Base-by-base conservation (phyloP, 2,329 filamentous ascomycete species). In the Colletotrichum simmondsii region DNA sequence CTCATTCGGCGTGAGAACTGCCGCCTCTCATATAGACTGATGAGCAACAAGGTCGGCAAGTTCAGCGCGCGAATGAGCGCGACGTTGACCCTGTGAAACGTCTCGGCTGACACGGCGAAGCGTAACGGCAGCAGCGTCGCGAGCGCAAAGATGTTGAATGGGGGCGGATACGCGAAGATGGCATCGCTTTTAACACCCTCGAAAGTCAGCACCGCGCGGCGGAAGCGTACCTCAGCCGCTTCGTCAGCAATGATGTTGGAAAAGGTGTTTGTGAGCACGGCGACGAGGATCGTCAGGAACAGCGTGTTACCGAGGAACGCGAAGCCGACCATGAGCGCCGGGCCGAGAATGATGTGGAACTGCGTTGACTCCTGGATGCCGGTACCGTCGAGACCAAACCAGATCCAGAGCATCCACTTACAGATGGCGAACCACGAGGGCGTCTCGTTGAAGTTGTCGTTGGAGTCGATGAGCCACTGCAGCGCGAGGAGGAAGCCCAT, bases 321-420 rank as follows among this genome's bases (percentile, higher is more conserved):
- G 80, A 94, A 94, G 4, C 89, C 87, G 70, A 94, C 88, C 89
- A 94, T 94, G 11, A 94, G 84, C 0, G 89, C 85, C 0, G 92
- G 92, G 0, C 92, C 92, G 3, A 94, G 86, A 28, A 93, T 81
- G 80, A 89, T 85, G 78, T 94, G 92, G 80, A 94, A 92, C 58
- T 91, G 87, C 10, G 82, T 82, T 2, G 84, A 85, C 71, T 85
- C 83, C 71, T 87, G 85, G 58, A 88, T 88, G 12, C 87, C 87
- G 5, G 87, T 88, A 26, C 87, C 92, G 73, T 94, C 92, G 1
- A 94, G 88, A 1, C 92, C 92, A 76, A 94, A 94, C 92, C 92
- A 94, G 76, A 94, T 93, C 91, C 91, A 94, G 3, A 94, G 85
- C 87, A 94, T 92, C 92, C 92, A 94, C 80, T 94, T 94, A 37